Conservation (phyloP, 345 rosid species). For the Eucalyptus polyanthemos region DNA sequence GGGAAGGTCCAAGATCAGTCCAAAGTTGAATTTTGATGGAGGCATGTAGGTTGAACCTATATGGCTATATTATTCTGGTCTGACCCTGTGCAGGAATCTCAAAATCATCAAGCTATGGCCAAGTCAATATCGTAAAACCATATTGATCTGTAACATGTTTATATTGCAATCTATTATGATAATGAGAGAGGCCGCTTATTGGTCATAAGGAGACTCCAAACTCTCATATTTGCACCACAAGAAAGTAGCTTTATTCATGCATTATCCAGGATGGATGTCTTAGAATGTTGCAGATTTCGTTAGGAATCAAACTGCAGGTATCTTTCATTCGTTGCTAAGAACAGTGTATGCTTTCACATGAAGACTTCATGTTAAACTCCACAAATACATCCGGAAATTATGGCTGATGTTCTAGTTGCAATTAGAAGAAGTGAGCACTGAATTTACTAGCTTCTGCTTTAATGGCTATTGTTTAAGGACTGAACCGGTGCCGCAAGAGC, state of each 20-base stretch:
- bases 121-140: not conserved
- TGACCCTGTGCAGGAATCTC: not conserved
- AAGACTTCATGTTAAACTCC: not conserved
- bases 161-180: not conserved
- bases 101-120: not conserved
- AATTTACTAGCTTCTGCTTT: not conserved
- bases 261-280: not conserved
- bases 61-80: not conserved
- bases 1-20: not conserved
- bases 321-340: not conserved
- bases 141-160: not conserved
- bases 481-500: conserved; percentile 33
- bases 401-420: not conserved
- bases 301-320: not conserved
- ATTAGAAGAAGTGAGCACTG: not conserved
- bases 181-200: not conserved
- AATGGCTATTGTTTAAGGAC: conserved; percentile 2
- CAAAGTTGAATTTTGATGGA: not conserved
- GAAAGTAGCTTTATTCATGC: not conserved
- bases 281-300: not conserved
- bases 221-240: not conserved
- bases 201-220: not conserved
- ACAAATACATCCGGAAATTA: not conserved
- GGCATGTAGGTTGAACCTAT: not conserved
- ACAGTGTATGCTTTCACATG: not conserved